phyloP scores from a whole-genome alignment of 192 early-diverging fungal genomes.

The Backusella tuberculispora region DNA sequence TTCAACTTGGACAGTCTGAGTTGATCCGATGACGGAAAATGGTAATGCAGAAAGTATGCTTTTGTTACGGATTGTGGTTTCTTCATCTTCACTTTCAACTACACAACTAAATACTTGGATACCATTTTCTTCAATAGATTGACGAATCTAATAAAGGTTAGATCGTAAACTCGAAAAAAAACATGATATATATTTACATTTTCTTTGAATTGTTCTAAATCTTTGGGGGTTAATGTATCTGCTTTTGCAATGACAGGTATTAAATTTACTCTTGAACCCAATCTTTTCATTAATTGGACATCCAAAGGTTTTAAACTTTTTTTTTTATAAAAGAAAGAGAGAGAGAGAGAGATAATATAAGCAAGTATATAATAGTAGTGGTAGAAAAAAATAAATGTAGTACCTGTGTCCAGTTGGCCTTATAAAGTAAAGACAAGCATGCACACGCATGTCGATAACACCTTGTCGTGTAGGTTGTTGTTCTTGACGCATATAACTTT shows the following conservation, averaged over 20 bases:
- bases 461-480: constrained; percentile 80
- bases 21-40: constrained; percentile 94
- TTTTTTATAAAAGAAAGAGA: neutral
- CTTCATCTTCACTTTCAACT: constrained; percentile 79
- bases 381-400: constrained; percentile 9
- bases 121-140: constrained; percentile 81
- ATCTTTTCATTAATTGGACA: constrained; percentile 92
- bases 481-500: constrained; percentile 91
- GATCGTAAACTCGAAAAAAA: constrained; percentile 29
- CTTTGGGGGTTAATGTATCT: constrained; percentile 85
- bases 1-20: constrained; percentile 82
- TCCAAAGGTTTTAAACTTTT: constrained; percentile 75
- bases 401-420: constrained; percentile 93
- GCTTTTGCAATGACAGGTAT: constrained; percentile 93
- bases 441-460: constrained; percentile 92
- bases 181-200: constrained; percentile 46
- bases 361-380: neutral
- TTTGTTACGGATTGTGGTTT: constrained; percentile 76
- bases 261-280: constrained; percentile 89
- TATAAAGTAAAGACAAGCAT: constrained; percentile 97
- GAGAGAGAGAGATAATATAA: neutral
- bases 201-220: constrained; percentile 86
- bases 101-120: constrained; percentile 83
- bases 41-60: constrained; percentile 90
- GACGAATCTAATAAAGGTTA: constrained; percentile 52